Base-by-base conservation (phyloP, 805 yeast genomes). In the Ogataea pini region DNA sequence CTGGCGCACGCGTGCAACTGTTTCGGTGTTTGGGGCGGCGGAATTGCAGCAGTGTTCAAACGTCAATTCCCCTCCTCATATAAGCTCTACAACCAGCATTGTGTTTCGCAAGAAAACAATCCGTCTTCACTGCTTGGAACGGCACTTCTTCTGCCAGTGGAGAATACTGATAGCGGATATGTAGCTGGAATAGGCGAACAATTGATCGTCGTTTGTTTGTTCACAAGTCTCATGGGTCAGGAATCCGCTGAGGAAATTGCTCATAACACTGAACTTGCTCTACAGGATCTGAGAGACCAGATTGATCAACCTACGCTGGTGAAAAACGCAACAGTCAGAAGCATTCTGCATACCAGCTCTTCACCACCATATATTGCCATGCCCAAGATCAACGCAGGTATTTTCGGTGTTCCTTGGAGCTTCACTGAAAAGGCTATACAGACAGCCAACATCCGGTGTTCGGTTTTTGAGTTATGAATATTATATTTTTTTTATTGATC, bases 1-100 rank as follows among this genome's bases (percentile, higher is more conserved):
- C 62, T 88, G 4, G 86, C 86, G 1, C 96, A 89, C 62, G 82
- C 96, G 0, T 89, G 96, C 60, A 89, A 89, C 61, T 82, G 89
- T 32, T 71, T 73, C 20, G 96, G 96, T 0, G 59, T 72, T 1
- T 89, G 96, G 96, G 94, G 94, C 3, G 92, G 88, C 3, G 96
- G 96, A 0, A 78, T 89, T 2, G 96, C 96, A 0, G 72, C 71
- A 3, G 77, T 68, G 20, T 79, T 89, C 58, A 77, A 73, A 19
- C 46, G 56, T 14, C 64, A 69, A 39, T 88, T 75, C 62, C 90
- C 89, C 2, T 59, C 70, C 2, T 78, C 92, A 3, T 85, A 78
- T 56, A 54, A 62, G 38, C 53, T 58, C 3, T 86, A 89, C 57
- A 54, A 61, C 13, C 56, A 64, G 1, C 71, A 73, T 55, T 82